Conservation (phyloP, 768 basidiomycete species). For the Leccinum longicurvipes region DNA sequence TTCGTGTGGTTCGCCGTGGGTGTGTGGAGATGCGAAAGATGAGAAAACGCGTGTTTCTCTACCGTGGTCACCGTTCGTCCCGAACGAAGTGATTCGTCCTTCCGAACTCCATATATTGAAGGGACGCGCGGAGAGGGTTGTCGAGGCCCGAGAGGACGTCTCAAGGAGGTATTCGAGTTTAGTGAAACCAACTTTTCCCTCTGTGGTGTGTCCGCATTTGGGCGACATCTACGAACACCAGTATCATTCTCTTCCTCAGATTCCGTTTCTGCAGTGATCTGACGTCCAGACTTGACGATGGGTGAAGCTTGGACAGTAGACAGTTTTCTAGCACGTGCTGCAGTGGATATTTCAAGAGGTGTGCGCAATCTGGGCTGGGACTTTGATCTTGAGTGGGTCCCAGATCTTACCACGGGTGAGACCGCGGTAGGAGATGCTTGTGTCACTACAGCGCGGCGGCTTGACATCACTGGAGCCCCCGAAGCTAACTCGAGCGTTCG, state of each 20-base stretch:
- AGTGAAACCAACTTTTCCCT: constrained; percentile 17
- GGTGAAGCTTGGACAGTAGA: constrained; percentile 32
- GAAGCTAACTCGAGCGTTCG: background rate
- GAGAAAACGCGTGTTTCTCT: constrained; percentile 6
- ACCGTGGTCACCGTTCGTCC: background rate
- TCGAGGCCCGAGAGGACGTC: constrained; percentile 22
- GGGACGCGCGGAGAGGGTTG: constrained; percentile 16
- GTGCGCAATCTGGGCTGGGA: constrained; percentile 36
- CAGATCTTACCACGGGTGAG: background rate
- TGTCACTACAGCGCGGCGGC: background rate
- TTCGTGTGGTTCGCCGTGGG: constrained; percentile 13
- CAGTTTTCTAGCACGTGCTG: constrained; percentile 20
- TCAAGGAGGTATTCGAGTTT: constrained; percentile 23
- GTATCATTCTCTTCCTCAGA: background rate
- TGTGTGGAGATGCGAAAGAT: background rate
- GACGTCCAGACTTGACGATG: constrained; percentile 12
- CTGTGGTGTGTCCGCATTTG: background rate
- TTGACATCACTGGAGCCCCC: background rate
- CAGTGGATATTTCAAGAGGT: constrained; percentile 5
- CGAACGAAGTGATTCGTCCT: constrained; percentile 1
- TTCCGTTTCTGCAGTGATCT: constrained; percentile 10
- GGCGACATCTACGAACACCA: background rate
- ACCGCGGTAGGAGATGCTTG: background rate
- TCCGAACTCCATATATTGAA: background rate
- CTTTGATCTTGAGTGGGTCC: constrained; percentile 26